Percentiles rank a stretch among this genome's conserved stretches.
phyloP scores from a whole-genome alignment of 306 rosid genomes.

The Cicer yamashitae region DNA sequence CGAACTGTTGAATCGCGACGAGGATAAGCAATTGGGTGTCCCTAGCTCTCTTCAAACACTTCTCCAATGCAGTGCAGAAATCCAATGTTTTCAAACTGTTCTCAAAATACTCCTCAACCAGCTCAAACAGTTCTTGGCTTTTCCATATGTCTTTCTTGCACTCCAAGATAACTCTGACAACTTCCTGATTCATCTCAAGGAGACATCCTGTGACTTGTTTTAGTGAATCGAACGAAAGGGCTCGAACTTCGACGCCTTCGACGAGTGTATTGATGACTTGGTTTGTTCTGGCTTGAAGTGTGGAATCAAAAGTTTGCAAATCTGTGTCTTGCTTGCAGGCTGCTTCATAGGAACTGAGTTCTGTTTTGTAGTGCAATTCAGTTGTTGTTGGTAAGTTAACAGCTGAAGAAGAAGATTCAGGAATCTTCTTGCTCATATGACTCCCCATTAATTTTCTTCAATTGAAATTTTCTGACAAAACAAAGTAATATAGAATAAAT shows the following conservation, averaged over 20 bases:
- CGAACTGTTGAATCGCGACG: slow-evolving; percentile 81
- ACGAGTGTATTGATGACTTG: slow-evolving; percentile 82
- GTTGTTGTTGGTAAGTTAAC: slow-evolving; percentile 41
- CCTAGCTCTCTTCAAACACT: slow-evolving; percentile 74
- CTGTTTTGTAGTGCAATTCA: slow-evolving; percentile 62
- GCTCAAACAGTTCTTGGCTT: slow-evolving; percentile 80
- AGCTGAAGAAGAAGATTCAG: slow-evolving; percentile 52
- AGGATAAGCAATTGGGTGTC: slow-evolving; percentile 81
- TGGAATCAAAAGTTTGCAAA: slow-evolving; percentile 73
- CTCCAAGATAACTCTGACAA: slow-evolving; percentile 82
- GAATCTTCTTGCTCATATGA: slow-evolving; percentile 76
- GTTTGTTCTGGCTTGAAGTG: slow-evolving; percentile 74
- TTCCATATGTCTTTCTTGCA: slow-evolving; percentile 98
- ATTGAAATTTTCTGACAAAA: slow-evolving; percentile 41
- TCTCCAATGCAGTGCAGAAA: slow-evolving; percentile 87
- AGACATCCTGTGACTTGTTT: slow-evolving; percentile 85
- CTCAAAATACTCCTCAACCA: slow-evolving; percentile 92
- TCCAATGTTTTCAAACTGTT: slow-evolving; percentile 86
- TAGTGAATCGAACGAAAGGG: slow-evolving; percentile 82
- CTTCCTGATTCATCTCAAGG: slow-evolving; percentile 93
- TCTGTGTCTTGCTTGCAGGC: slow-evolving; percentile 82
- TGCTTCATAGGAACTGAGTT: slow-evolving; percentile 77
- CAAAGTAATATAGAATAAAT: slow-evolving; percentile 40
- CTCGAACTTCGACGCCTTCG: slow-evolving; percentile 81
- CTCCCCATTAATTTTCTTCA: slow-evolving; percentile 66